Percentiles rank a stretch among this genome's conserved stretches.
Evolutionary conservation across 2,329 filamentous ascomycete genomes (phyloP).

Genomic region (Nemania sp.): DNA sequence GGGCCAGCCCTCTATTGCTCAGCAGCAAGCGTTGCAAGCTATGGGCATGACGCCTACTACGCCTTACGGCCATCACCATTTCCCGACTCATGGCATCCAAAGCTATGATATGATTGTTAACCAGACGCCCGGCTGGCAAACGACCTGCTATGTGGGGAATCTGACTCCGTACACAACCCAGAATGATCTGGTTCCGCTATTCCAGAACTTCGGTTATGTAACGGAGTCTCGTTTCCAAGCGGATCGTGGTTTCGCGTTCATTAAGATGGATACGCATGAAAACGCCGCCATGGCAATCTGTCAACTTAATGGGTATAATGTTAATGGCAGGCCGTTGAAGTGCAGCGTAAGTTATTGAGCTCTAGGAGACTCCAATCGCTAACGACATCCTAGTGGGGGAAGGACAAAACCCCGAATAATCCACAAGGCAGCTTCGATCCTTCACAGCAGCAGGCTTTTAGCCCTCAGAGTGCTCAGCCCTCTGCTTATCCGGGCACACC

Average conservation of each 20-base stretch:
- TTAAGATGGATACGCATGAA: conserved; percentile 99
- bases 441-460: conserved; percentile 68
- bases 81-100: conserved; percentile 93
- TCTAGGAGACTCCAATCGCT: conserved; percentile 31
- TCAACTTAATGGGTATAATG: conserved; percentile 95
- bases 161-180: conserved; percentile 97
- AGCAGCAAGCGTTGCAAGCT: conserved; percentile 94
- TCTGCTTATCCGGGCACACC: conserved; percentile 76
- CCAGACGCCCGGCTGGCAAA: conserved; percentile 97
- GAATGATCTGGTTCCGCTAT: conserved; percentile 93
- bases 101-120: conserved; percentile 96
- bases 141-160: conserved; percentile 97
- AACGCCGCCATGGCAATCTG: conserved; percentile 98
- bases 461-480: conserved; percentile 73
- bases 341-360: conserved; percentile 81
- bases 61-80: conserved; percentile 95
- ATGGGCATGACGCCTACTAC: conserved; percentile 99
- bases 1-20: conserved; percentile 97
- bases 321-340: conserved; percentile 94
- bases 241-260: conserved; percentile 95
- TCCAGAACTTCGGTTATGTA: conserved; percentile 98
- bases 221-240: conserved; percentile 98
- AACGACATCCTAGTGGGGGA: conserved; percentile 78
- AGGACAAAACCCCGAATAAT: conserved; percentile 89
- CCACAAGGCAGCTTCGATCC: conserved; percentile 72